Percentiles rank a stretch among this genome's conserved stretches.
phyloP scores from a whole-genome alignment of 352 stramenopile genomes.

The Phytophthora nicotianae region DNA sequence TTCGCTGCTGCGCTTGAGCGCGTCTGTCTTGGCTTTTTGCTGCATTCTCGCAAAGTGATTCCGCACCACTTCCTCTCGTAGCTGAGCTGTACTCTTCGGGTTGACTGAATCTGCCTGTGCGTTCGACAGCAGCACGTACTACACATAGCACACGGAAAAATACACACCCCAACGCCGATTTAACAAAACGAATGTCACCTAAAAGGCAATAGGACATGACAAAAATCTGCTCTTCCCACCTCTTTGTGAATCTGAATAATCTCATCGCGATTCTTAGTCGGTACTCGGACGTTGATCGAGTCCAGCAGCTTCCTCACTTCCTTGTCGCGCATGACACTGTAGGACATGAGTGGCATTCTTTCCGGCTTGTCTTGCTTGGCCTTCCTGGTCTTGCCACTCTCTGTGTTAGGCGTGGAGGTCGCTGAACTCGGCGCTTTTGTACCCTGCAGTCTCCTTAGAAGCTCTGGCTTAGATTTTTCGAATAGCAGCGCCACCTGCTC shows the following conservation, averaged over 20 bases:
- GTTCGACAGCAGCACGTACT: conserved; percentile 84
- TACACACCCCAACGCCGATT: conserved; percentile 5
- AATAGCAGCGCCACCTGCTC: conserved; percentile 79
- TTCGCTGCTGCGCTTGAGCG: conserved; percentile 32
- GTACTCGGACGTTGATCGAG: conserved; percentile 59
- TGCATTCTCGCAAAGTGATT: conserved; percentile 74
- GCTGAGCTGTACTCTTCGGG: conserved; percentile 62
- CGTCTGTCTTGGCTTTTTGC: conserved; percentile 59
- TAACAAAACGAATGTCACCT: conserved; percentile 4
- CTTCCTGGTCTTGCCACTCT: conserved; percentile 29
- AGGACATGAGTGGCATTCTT: conserved; percentile 78
- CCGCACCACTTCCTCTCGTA: conserved; percentile 71
- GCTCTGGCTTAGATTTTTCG: conserved; percentile 66
- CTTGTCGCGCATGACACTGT: conserved; percentile 89
- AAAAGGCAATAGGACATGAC: conserved; percentile 2
- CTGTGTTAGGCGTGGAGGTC: conserved; percentile 28
- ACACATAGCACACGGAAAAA: conserved; percentile 5
- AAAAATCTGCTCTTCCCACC: conserved; percentile 38
- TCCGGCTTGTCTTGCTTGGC: conserved; percentile 45
- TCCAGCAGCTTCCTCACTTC: conserved; percentile 79
- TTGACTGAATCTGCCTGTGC: conserved; percentile 82
- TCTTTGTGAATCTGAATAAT: conserved; percentile 91
- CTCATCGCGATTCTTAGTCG: conserved; percentile 76
- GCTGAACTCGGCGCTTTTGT: conserved; percentile 8
- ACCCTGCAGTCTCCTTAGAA: conserved; percentile 52